Evolutionary conservation across 495 filamentous ascomycete genomes (phyloP).

Genomic region (Baudoinia panamericana): DNA sequence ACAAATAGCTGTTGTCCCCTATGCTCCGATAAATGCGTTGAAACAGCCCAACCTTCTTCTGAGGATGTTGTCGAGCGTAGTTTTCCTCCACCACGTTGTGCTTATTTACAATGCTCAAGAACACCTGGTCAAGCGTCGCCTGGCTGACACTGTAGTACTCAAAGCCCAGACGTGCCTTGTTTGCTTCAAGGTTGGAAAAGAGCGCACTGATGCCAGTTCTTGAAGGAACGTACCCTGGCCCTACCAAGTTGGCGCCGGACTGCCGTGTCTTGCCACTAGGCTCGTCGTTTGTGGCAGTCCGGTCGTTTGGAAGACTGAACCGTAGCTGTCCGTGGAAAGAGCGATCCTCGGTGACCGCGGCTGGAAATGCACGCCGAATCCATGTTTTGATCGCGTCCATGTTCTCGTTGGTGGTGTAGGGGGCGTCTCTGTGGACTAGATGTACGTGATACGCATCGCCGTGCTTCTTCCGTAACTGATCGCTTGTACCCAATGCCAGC

Average conservation of each 20-base stretch:
- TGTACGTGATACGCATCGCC: conserved; percentile 54
- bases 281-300: conserved; percentile 3
- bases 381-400: conserved; percentile 50
- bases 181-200: conserved; percentile 57
- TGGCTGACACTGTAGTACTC: conserved; percentile 70
- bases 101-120: conserved; percentile 63
- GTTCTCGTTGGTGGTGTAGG: conserved; percentile 51
- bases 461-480: conserved; percentile 43
- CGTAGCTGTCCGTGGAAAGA: conserved; percentile 72
- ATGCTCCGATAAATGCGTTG: too few species aligned
- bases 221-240: background rate
- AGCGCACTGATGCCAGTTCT: conserved; percentile 42
- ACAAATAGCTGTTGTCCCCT: too few species aligned
- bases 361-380: conserved; percentile 43
- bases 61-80: conserved; percentile 31
- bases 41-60: conserved; percentile 21
- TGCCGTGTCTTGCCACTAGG: background rate
- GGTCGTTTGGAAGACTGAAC: conserved; percentile 50
- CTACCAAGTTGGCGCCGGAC: conserved; percentile 5
- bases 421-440: conserved; percentile 59
- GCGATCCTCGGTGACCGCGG: conserved; percentile 52
- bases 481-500: conserved; percentile 55
- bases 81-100: conserved; percentile 72
- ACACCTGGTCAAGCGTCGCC: conserved; percentile 78
- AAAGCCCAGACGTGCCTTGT: conserved; percentile 50